Evolutionary conservation across 2,329 filamentous ascomycete genomes (phyloP).

Genomic region (Rutstroemia sp.): DNA sequence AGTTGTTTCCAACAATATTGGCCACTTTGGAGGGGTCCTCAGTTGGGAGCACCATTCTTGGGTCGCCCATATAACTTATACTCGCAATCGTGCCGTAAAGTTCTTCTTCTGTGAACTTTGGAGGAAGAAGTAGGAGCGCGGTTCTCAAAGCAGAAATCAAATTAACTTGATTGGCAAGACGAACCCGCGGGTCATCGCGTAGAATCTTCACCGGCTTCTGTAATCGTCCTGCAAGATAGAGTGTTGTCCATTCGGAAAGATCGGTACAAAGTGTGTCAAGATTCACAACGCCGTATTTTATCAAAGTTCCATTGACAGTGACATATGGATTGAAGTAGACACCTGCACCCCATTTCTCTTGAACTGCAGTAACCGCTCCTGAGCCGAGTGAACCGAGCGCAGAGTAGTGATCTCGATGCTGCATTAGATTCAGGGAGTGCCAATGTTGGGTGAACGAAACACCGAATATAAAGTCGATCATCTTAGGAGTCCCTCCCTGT

Average conservation of each 20-base stretch:
- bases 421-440: conserved; percentile 85
- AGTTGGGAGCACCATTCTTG: conserved; percentile 85
- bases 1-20: conserved; percentile 90
- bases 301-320: conserved; percentile 86
- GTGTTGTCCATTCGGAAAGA: conserved; percentile 82
- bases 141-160: conserved; percentile 86
- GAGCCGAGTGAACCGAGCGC: conserved; percentile 76
- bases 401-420: conserved; percentile 91
- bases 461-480: conserved; percentile 98
- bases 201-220: conserved; percentile 98
- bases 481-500: conserved; percentile 83
- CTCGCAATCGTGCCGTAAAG: conserved; percentile 87
- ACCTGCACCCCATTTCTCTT: conserved; percentile 83
- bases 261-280: conserved; percentile 83
- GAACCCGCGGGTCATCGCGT: conserved; percentile 84
- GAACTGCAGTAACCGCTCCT: conserved; percentile 73
- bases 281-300: conserved; percentile 97
- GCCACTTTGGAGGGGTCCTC: conserved; percentile 88
- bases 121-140: conserved; percentile 77
- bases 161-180: conserved; percentile 93
- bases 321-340: conserved; percentile 98
- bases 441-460: conserved; percentile 93
- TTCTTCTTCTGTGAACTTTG: conserved; percentile 76
- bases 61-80: conserved; percentile 90
- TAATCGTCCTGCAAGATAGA: conserved; percentile 92